phyloP scores from a whole-genome alignment of 2,329 filamentous ascomycete species.

The Cladosporium cucumerinum region DNA sequence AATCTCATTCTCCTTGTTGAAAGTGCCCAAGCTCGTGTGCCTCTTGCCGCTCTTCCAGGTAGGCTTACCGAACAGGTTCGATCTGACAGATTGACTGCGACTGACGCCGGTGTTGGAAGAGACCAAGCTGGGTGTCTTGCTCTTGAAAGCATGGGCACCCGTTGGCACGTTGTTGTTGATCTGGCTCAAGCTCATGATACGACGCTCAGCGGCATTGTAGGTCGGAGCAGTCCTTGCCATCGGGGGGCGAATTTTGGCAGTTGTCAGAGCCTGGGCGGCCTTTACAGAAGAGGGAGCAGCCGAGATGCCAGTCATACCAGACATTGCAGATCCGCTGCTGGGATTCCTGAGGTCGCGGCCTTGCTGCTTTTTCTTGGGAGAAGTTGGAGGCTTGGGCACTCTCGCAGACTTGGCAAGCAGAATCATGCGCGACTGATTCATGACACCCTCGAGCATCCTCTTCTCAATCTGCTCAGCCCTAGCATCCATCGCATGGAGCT shows the following conservation, averaged over 20 bases:
- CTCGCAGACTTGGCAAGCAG: slow-evolving; percentile 62
- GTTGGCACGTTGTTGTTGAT: slow-evolving; percentile 71
- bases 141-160: slow-evolving; percentile 38
- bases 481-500: slow-evolving; percentile 84
- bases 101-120: slow-evolving; percentile 28
- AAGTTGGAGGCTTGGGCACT: slow-evolving; percentile 36
- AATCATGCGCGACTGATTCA: slow-evolving; percentile 91
- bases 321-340: slow-evolving; percentile 40
- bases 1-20: slow-evolving; percentile 48
- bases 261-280: slow-evolving; percentile 23
- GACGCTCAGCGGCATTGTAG: slow-evolving; percentile 48
- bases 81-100: slow-evolving; percentile 39
- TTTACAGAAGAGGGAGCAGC: slow-evolving; percentile 33
- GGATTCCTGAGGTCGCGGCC: slow-evolving; percentile 41
- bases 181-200: slow-evolving; percentile 87
- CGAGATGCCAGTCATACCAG: slow-evolving; percentile 22
- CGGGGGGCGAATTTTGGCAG: slow-evolving; percentile 8
- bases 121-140: slow-evolving; percentile 27
- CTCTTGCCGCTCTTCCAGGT: slow-evolving; percentile 34
- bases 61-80: slow-evolving; percentile 29
- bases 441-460: slow-evolving; percentile 88
- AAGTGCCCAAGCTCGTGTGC: slow-evolving; percentile 25
- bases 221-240: slow-evolving; percentile 16
- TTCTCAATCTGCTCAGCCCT: slow-evolving; percentile 87
- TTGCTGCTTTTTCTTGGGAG: slow-evolving; percentile 40